Evolutionary conservation across 257 asterid species (phyloP), one percentile per base, ranked within the genome.

Genomic region (Solanum etuberosum): DNA sequence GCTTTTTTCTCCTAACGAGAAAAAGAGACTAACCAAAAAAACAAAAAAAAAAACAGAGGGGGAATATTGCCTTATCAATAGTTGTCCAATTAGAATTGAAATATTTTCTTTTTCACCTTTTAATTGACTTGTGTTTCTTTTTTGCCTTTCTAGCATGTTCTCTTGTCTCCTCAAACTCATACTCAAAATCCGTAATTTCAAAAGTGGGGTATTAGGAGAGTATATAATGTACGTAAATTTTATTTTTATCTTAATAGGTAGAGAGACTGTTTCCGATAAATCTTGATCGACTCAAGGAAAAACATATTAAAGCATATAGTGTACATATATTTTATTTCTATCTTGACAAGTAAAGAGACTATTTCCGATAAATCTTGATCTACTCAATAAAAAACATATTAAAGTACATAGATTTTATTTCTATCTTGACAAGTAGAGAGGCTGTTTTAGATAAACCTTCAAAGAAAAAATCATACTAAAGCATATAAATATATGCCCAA

Each of bases 171-270:
- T 46, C 8, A 15, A 5, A 9, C 25, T 43, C 65, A 78, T 27
- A 43, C 43, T 43, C 84, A 27, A 78, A 42, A 27, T 1, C 27
- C 10, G 27, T 59, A 59, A 59, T 59, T 59, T 3, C 27, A 59
- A 8, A 21, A 59, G 14, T 59, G 67, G 11, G 1, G 25, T 57
- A 7, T 21, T 46, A 0, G 0, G 65, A 3, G 25, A 57, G 65
- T 4, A 1, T 14, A 46, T 12, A 14, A 1, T 9, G 0, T 10
- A 11, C 0, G 0, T 12, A 63, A 0, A n/a, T n/a, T 63, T n/a
- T 61, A 23, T 61, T 10, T 0, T 10, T 61, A 10, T 9, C 7
- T 61, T 61, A 0, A n/a, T 2, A 4, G 6, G 0, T 61, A 23
- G 3, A 61, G 1, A 23, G 1, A 61, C 5, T 23, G 0, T 57